These are phyloP conservation scores for Paramecium caudatum DNA, from an alignment of 73 alveolate species.

Conservation along the genomic window DNA sequence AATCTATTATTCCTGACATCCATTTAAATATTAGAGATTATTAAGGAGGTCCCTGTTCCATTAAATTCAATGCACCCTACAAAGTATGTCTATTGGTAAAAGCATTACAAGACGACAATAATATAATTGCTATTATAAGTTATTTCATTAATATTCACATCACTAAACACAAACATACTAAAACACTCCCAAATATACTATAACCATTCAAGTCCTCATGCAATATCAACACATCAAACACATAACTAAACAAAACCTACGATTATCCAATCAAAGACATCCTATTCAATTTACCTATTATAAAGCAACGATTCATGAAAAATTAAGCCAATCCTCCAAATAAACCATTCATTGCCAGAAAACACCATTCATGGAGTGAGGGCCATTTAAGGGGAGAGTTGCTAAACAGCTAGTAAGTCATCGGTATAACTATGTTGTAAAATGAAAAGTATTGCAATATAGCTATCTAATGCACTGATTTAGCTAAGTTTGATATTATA, in stretches of 20 bases:
- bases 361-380: neutral
- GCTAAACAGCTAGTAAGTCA: neutral
- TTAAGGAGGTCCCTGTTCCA: neutral
- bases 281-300: neutral
- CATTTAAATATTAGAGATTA: neutral
- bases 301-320: neutral
- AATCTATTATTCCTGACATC: neutral
- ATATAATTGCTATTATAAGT: conserved; percentile 22
- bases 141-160: conserved; percentile 26
- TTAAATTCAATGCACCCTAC: conserved; percentile 45
- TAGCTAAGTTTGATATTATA: neutral
- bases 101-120: neutral
- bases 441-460: conserved; percentile 13
- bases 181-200: neutral
- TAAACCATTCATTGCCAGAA: neutral
- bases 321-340: conserved; percentile 30
- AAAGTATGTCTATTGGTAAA: neutral
- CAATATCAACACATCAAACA: neutral
- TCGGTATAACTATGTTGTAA: neutral
- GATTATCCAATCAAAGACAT: neutral
- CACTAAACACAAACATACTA: neutral
- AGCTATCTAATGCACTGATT: neutral
- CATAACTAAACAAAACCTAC: conserved; percentile 22
- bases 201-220: neutral
- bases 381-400: neutral